These are phyloP conservation scores for Ceratonia siliqua DNA, from an alignment of 306 rosid species.

Conservation along the genomic window DNA sequence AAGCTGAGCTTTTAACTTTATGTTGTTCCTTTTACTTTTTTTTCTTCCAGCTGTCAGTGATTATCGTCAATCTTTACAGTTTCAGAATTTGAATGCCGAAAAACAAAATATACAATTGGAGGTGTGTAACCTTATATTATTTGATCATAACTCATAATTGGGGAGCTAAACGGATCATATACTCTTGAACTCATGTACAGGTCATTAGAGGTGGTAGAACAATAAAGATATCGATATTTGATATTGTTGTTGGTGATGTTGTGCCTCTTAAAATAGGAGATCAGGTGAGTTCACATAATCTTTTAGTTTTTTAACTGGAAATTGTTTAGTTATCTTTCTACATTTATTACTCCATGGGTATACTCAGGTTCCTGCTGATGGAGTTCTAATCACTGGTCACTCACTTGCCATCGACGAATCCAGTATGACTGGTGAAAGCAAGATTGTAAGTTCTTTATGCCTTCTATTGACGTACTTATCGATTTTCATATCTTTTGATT, in stretches of 20 bases:
- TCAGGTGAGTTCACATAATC: slow-evolving; percentile 60
- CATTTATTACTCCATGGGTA: slow-evolving; percentile 12
- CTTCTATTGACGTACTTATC: slow-evolving; percentile 17
- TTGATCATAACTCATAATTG: background rate
- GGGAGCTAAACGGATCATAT: slow-evolving; percentile 36
- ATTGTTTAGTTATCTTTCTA: background rate
- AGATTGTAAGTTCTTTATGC: slow-evolving; percentile 64
- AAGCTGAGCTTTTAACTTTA: no score
- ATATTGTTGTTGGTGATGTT: slow-evolving; percentile 95
- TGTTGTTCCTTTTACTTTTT: slow-evolving; percentile 27
- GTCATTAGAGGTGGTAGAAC: slow-evolving; percentile 85
- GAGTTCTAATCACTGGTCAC: slow-evolving; percentile 78
- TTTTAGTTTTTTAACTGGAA: slow-evolving; percentile 32
- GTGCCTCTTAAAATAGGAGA: slow-evolving; percentile 94
- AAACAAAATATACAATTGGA: slow-evolving; percentile 90
- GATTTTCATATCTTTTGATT: slow-evolving; percentile 32
- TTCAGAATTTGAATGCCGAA: slow-evolving; percentile 84
- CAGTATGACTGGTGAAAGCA: slow-evolving; percentile 99
- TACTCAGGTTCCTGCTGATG: slow-evolving; percentile 93
- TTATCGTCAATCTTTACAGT: slow-evolving; percentile 92
- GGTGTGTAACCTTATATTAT: slow-evolving; percentile 53
- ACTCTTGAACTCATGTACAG: slow-evolving; percentile 50
- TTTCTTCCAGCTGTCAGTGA: slow-evolving; percentile 80
- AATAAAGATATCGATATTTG: slow-evolving; percentile 77
- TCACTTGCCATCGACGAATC: slow-evolving; percentile 95